A percentile compares a stretch with the other conserved stretches of the same genome.
Conservation (phyloP, 441 rosid species). For the Gossypium davidsonii region DNA sequence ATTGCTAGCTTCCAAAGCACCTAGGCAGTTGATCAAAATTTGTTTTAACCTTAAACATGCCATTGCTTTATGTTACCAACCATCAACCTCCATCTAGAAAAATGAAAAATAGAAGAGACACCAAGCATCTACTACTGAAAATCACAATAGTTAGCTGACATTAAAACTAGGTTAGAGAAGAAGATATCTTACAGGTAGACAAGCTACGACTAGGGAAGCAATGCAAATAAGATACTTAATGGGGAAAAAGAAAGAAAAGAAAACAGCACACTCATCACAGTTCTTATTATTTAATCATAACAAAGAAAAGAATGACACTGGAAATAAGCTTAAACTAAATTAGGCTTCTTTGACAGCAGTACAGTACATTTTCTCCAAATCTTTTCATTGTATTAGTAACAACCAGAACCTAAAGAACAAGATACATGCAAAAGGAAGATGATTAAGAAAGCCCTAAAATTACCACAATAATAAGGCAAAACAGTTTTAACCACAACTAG, state of each 20-base stretch:
- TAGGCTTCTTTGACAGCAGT: neutral
- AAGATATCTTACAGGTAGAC: neutral
- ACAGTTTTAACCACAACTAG: conserved; percentile 1
- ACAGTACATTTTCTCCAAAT: neutral
- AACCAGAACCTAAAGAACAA: neutral
- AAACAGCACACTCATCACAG: neutral
- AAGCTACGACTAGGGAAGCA: neutral
- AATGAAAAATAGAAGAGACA: neutral
- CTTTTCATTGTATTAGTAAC: neutral
- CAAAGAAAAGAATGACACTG: neutral
- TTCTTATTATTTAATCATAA: neutral
- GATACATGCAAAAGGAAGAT: neutral
- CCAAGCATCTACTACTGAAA: neutral
- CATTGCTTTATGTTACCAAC: conserved; percentile 4
- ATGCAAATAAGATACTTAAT: neutral
- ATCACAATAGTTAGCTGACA: neutral
- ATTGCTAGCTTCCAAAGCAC: neutral
- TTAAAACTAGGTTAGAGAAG: neutral
- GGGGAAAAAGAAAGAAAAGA: neutral
- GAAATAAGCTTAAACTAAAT: neutral
- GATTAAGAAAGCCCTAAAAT: neutral
- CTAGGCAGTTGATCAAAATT: neutral
- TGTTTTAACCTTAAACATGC: neutral
- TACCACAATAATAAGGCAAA: neutral
- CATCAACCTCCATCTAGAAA: neutral